These are phyloP conservation scores for Leptographium lundbergii DNA, from an alignment of 2,329 filamentous ascomycete genomes.

Conservation along the genomic window DNA sequence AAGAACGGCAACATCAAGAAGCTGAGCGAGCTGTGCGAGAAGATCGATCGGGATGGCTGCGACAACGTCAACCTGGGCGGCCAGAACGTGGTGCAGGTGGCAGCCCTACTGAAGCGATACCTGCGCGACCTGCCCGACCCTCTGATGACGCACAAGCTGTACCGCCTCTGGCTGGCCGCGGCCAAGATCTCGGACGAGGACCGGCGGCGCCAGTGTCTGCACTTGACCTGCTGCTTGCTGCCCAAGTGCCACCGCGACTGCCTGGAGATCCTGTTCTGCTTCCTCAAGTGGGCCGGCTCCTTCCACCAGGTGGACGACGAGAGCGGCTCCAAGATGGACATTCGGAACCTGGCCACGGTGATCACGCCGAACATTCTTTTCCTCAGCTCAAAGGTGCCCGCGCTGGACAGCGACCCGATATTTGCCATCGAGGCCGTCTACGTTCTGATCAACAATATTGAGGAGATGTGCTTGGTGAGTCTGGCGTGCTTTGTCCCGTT, in stretches of 20 bases:
- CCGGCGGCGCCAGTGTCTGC: constrained; percentile 71
- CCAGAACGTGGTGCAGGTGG: constrained; percentile 86
- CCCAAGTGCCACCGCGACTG: constrained; percentile 89
- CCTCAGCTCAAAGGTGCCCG: constrained; percentile 50
- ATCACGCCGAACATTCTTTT: constrained; percentile 93
- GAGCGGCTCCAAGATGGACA: constrained; percentile 96
- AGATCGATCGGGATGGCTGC: constrained; percentile 75
- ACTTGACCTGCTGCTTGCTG: constrained; percentile 82
- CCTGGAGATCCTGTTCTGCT: constrained; percentile 88
- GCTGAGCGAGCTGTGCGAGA: constrained; percentile 71
- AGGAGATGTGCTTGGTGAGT: constrained; percentile 92
- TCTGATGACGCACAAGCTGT: constrained; percentile 87
- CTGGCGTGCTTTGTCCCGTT: background rate
- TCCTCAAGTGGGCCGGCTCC: constrained; percentile 93
- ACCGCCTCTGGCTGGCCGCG: constrained; percentile 77
- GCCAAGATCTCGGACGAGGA: constrained; percentile 78
- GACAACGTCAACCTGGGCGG: constrained; percentile 76
- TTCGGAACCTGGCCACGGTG: constrained; percentile 92
- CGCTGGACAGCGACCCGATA: constrained; percentile 78
- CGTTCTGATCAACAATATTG: constrained; percentile 81
- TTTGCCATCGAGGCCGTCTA: constrained; percentile 88
- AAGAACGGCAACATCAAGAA: constrained; percentile 99
- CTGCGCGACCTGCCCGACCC: constrained; percentile 89
- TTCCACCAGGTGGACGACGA: constrained; percentile 98
- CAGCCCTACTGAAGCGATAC: constrained; percentile 89